Conservation (phyloP, 139 green algal species). For the Yamagishiella unicocca region DNA sequence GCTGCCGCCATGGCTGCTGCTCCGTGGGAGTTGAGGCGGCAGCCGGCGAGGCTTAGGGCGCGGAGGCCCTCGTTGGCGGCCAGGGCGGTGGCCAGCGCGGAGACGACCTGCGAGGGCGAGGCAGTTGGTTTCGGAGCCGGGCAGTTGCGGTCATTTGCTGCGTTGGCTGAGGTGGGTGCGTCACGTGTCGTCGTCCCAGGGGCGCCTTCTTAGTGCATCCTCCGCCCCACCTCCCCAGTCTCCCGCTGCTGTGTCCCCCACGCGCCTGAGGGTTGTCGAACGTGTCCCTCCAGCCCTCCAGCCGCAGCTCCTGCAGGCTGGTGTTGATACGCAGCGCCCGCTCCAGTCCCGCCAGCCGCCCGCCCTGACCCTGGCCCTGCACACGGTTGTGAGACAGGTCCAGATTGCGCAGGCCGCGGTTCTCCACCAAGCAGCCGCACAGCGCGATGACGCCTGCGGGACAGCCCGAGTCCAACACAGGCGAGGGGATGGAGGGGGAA, state of each 20-base stretch:
- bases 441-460: constrained; percentile 19
- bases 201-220: not conserved
- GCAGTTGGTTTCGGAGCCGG: too few relatives aligned
- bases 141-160: too few relatives aligned
- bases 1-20: constrained; percentile 16
- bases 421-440: constrained; percentile 7
- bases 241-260: not conserved
- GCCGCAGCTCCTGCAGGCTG: constrained; percentile 29
- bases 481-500: too few relatives aligned
- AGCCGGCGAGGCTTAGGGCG: constrained; percentile 33
- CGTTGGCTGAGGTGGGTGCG: too few relatives aligned
- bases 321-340: constrained; percentile 20
- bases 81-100: constrained; percentile 26
- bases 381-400: constrained; percentile 38
- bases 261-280: constrained; percentile 29
- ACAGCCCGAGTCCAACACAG: too few relatives aligned
- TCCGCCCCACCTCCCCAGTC: not conserved
- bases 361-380: not conserved
- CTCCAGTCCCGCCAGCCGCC: constrained; percentile 1
- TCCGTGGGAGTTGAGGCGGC: not conserved
- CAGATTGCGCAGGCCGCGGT: constrained; percentile 4
- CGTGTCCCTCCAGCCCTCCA: constrained; percentile 44
- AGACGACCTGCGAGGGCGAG: not conserved
- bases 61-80: constrained; percentile 19
- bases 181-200: too few relatives aligned